Evolutionary conservation across 1,139 yeast species (phyloP), one percentile per base, ranked within the genome.

Genomic region (Kodamaea suecica): DNA sequence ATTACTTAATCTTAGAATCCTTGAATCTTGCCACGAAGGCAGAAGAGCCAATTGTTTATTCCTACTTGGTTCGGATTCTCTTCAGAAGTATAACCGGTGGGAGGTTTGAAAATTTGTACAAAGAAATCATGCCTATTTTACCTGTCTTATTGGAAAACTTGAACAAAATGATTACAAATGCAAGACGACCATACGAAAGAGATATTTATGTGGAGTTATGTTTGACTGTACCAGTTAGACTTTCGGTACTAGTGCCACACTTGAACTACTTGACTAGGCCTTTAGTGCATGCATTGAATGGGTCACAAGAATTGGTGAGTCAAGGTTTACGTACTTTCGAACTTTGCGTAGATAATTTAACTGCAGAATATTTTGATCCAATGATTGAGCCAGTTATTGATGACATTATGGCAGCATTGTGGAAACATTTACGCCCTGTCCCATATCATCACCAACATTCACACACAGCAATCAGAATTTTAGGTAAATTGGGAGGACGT

Each of bases 71-170:
- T 14, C 71, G 97, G 51, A 86, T 95, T 0, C 64, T 94, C 33
- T 94, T 94, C 67, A 72, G 98, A 57, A 85, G 95, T 53, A 90
- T 94, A 30, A 95, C 96, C 30, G 97, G 98, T 31, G 98, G 97
- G 3, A 72, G 97, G 41, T 90, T 90, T 56, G 98, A 92, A 57
- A 79, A 82, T 39, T 68, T 94, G 17, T 92, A 92, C 63, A 86
- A 94, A 48, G 96, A 92, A 44, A 90, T 94, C 13, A 73, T 88
- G 67, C 98, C 98, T 0, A 71, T 94, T 24, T 63, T 94, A 23
- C 97, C 94, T 33, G 88, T 85, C 2, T 64, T 94, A 27, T 66
- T 94, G 35, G 96, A 88, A 45, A 83, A 94, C 5, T 71, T 94
- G 43, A 92, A 90, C 56, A 78, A 85, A 49, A 73, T 90, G 69